Evolutionary conservation across 2,329 filamentous ascomycete genomes (phyloP), one percentile per base, ranked within the genome.

Genomic region (Neocatenulostroma microsporum): DNA sequence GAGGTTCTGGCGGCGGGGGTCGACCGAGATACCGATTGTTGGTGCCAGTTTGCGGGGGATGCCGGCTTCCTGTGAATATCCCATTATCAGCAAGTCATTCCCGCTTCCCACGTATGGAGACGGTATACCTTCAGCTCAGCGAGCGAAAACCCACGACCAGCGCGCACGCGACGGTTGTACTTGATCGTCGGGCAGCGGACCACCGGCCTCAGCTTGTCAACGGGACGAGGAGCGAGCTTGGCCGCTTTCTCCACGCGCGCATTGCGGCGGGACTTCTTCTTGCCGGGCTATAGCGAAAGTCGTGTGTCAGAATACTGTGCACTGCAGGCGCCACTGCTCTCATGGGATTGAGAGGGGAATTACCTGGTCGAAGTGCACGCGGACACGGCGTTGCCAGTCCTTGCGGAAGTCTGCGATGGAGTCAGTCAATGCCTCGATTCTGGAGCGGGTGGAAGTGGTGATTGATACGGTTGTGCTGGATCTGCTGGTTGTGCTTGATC

Each of bases 321-420:
- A 53, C 49, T 55, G 58, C 64, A 67, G 68, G 68, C 67, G 68
- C 68, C 67, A 64, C 66, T 64, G 58, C 67, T 69, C 67, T 70
- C 66, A 68, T 47, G 39, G 45, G 44, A 43, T 41, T 61, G 63
- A 69, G 61, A 67, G 66, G 70, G 70, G 66, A 69, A 63, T 73
- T 89, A 94, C 89, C 87, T 96, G 91, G 78, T 98, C 87, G 76
- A 98, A 98, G 80, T 98, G 91, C 72, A 85, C 84, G 74, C 87
- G 85, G 67, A 98, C 91, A 74, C 88, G 85, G 75, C 87, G 85
- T 74, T 96, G 88, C 91, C 91, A 98, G 79, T 98, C 88, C 86
- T 94, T 95, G 75, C 86, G 88, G 85, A 94, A 94, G 69, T 95
- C 84, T 91, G 63, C 19, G n/a, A 27, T 19, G 54, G 38, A 39